These are phyloP conservation scores for Magnusiomyces tetraspermus DNA, from an alignment of 1,139 yeast genomes.

Conservation along the genomic window DNA sequence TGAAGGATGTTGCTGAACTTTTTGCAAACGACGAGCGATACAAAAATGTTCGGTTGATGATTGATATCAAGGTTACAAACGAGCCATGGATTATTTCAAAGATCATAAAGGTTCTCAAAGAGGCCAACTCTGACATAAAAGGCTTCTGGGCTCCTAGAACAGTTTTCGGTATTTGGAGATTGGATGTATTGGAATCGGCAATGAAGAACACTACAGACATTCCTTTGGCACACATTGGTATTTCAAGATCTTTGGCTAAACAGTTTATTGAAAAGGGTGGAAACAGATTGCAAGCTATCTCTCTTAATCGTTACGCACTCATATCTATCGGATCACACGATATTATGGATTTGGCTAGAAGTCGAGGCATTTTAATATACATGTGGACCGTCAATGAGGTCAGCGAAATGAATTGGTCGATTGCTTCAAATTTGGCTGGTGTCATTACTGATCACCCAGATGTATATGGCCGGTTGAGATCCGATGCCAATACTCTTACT, in stretches of 20 bases:
- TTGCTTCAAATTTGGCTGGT: conserved; percentile 47
- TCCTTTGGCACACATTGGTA: conserved; percentile 45
- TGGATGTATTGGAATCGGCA: conserved; percentile 52
- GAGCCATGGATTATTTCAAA: conserved; percentile 48
- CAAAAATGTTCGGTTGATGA: conserved; percentile 45
- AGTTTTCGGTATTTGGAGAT: conserved; percentile 76
- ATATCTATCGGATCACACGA: conserved; percentile 31
- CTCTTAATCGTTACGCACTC: conserved; percentile 27
- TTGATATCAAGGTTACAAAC: conserved; percentile 73
- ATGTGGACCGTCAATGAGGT: conserved; percentile 73
- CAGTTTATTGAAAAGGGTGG: conserved; percentile 26
- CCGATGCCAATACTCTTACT: background rate
- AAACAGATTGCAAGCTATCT: conserved; percentile 23
- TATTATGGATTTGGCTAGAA: conserved; percentile 31
- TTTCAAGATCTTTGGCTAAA: conserved; percentile 34
- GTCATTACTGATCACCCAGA: conserved; percentile 54
- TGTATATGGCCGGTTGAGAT: conserved; percentile 14
- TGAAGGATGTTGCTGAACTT: conserved; percentile 54
- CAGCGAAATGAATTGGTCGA: conserved; percentile 37
- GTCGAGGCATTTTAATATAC: conserved; percentile 46
- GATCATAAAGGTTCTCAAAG: conserved; percentile 42
- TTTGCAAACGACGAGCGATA: conserved; percentile 36
- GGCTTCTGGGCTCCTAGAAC: conserved; percentile 58
- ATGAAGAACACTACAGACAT: conserved; percentile 37
- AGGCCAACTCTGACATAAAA: conserved; percentile 40